Conservation (phyloP, 1,284 basidiomycete species). For the Tylopilus sp. region DNA sequence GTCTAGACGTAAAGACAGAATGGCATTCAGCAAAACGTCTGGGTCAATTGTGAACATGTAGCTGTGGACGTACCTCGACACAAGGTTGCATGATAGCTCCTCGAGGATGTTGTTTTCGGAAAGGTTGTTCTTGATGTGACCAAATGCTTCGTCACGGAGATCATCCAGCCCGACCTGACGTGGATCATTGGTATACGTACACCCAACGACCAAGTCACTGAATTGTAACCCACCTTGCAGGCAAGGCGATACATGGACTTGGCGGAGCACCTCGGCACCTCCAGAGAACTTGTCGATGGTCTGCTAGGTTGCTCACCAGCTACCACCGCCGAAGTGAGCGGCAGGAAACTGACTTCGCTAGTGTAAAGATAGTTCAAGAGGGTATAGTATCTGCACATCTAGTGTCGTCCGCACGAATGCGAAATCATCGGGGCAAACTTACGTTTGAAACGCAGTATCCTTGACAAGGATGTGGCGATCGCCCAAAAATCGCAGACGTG, state of each 20-base stretch:
- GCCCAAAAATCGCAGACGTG: conserved; percentile 17
- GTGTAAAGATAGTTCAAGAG: conserved; percentile 42
- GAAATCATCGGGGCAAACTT: not conserved
- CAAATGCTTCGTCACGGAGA: conserved; percentile 34
- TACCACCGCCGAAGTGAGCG: conserved; percentile 28
- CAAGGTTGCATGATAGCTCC: conserved; percentile 32
- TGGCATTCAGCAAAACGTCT: not conserved
- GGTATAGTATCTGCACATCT: conserved; percentile 36
- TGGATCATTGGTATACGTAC: not conserved
- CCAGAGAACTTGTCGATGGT: conserved; percentile 4
- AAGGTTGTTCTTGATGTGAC: conserved; percentile 28
- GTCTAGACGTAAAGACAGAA: conserved; percentile 11
- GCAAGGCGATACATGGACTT: conserved; percentile 46
- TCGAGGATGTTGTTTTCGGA: conserved; percentile 37
- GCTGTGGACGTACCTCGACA: conserved; percentile 26
- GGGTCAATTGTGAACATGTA: too few species aligned
- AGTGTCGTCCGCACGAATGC: not conserved
- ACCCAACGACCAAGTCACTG: not conserved
- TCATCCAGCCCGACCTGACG: conserved; percentile 31
- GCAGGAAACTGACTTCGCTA: conserved; percentile 32
- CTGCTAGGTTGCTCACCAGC: not conserved
- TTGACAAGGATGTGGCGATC: conserved; percentile 38
- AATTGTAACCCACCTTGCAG: conserved; percentile 28
- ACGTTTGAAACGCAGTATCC: conserved; percentile 45
- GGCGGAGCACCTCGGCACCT: conserved; percentile 37